Conservation (phyloP, 2,329 filamentous ascomycete genomes). For the Aspergillus clavatus region DNA sequence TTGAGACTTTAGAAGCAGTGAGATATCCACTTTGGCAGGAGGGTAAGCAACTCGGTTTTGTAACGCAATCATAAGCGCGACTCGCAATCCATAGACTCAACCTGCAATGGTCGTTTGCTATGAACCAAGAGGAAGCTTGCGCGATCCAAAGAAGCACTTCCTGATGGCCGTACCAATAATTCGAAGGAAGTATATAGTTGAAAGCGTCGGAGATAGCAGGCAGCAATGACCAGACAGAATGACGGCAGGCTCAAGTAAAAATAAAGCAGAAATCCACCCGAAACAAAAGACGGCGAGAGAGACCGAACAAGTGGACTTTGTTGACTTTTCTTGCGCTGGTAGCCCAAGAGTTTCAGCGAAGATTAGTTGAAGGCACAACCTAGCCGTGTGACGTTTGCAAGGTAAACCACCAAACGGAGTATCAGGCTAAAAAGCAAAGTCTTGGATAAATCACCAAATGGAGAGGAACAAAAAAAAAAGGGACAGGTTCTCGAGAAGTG, state of each 20-base stretch:
- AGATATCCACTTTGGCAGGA: constrained; percentile 86
- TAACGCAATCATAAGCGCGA: constrained; percentile 43
- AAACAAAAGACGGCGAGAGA: neutral
- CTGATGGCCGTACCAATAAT: neutral
- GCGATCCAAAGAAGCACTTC: neutral
- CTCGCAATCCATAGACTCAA: constrained; percentile 15
- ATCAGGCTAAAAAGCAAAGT: neutral
- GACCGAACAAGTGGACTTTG: neutral
- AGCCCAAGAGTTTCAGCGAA: neutral
- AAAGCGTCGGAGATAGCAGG: neutral
- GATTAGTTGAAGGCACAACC: neutral
- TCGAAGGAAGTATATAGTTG: neutral
- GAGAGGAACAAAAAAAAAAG: neutral
- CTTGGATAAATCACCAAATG: neutral
- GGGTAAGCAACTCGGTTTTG: constrained; percentile 36
- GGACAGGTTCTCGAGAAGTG: neutral
- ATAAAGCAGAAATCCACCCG: neutral
- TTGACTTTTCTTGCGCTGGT: neutral
- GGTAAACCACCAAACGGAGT: neutral
- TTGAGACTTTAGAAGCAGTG: constrained; percentile 70
- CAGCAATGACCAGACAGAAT: neutral
- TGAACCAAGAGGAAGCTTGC: neutral
- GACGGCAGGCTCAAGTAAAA: neutral
- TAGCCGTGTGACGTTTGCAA: neutral
- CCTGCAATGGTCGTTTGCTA: constrained; percentile 5